Conservation (phyloP, 1,284 basidiomycete genomes). For the Boletellus deceptivus region DNA sequence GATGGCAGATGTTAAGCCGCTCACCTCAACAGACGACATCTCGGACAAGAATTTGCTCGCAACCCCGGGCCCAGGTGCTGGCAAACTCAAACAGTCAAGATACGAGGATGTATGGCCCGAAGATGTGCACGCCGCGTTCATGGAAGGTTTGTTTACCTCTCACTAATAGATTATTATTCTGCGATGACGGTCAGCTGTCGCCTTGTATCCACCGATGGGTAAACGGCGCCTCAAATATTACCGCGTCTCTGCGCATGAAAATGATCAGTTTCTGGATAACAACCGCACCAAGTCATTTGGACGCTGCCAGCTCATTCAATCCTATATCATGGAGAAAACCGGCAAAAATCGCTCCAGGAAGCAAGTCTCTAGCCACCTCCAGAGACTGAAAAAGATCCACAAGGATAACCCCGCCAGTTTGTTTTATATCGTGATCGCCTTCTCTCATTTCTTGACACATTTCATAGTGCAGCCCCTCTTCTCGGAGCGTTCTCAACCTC, state of each 20-base stretch:
- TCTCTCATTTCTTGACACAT: background rate
- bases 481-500: conserved; percentile 21
- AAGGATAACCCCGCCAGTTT: conserved; percentile 30
- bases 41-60: background rate
- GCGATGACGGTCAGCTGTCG: conserved; percentile 21
- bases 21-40: conserved; percentile 4
- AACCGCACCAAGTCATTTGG: conserved; percentile 31
- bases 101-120: conserved; percentile 36
- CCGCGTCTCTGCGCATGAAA: conserved; percentile 21
- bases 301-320: conserved; percentile 36
- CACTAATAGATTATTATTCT: background rate
- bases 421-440: conserved; percentile 8
- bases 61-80: background rate
- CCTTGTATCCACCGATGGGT: conserved; percentile 36
- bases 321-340: conserved; percentile 35
- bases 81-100: conserved; percentile 31
- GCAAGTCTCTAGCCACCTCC: conserved; percentile 34
- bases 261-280: conserved; percentile 8
- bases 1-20: conserved; percentile 26
- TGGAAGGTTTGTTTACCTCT: conserved; percentile 30
- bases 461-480: conserved; percentile 26
- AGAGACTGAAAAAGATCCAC: conserved; percentile 33
- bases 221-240: conserved; percentile 36
- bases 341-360: conserved; percentile 35
- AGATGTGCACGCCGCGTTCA: conserved; percentile 36